These are phyloP conservation scores for Metarhizium guizhouense DNA, from an alignment of 2,329 filamentous ascomycete species.

Conservation along the genomic window DNA sequence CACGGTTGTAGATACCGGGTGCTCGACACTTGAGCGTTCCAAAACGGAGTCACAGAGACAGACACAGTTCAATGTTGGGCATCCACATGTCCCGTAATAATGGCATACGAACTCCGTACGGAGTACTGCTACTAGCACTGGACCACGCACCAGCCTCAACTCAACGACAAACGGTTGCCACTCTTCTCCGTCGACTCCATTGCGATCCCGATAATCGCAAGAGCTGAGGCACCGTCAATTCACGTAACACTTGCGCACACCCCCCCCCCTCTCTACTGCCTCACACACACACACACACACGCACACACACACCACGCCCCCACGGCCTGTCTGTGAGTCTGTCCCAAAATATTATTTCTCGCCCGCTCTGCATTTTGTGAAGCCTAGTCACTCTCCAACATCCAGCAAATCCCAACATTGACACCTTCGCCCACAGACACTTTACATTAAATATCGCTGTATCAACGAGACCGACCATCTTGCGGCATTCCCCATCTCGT, in stretches of 20 bases:
- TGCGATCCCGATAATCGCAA: slow-evolving; percentile 22
- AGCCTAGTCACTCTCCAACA: slow-evolving; percentile 8
- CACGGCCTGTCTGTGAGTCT: slow-evolving; percentile 8
- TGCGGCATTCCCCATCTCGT: slow-evolving; percentile 14
- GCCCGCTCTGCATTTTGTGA: slow-evolving; percentile 16
- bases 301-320: slow-evolving; percentile 11
- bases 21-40: not conserved
- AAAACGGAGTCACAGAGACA: not conserved
- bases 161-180: slow-evolving; percentile 1
- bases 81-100: not conserved
- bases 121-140: not conserved
- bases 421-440: not conserved
- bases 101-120: not conserved
- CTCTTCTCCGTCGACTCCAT: slow-evolving; percentile 1
- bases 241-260: slow-evolving; percentile 19
- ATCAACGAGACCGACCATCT: slow-evolving; percentile 7
- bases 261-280: slow-evolving; percentile 2
- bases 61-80: not conserved
- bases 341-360: slow-evolving; percentile 33
- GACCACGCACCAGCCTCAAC: slow-evolving; percentile 4
- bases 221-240: slow-evolving; percentile 18
- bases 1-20: too few relatives aligned
- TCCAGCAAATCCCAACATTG: slow-evolving; percentile 1
- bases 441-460: slow-evolving; percentile 8
- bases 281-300: slow-evolving; percentile 8